These are phyloP conservation scores for Plasmodium malariae DNA, from an alignment of 169 alveolate genomes.

Conservation along the genomic window DNA sequence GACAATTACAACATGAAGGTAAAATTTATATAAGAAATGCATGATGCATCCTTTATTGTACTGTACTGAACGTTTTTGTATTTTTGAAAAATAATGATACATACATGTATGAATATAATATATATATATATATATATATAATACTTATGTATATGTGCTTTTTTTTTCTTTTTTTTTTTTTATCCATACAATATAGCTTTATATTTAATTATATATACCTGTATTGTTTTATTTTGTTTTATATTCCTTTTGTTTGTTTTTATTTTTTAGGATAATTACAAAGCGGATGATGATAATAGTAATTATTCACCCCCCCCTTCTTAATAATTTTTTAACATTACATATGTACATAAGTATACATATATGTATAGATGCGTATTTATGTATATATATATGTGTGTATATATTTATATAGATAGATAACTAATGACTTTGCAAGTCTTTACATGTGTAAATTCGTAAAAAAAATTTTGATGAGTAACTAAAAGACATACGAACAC, in stretches of 20 bases:
- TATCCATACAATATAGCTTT: too few relatives aligned
- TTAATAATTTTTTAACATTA: not conserved
- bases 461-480: too few relatives aligned
- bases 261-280: slow-evolving; percentile 51
- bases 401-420: too few relatives aligned
- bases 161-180: too few relatives aligned
- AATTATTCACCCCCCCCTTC: slow-evolving; percentile 16
- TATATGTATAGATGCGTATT: not conserved
- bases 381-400: not conserved
- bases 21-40: not conserved
- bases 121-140: not conserved
- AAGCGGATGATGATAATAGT: slow-evolving; percentile 73
- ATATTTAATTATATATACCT: too few relatives aligned
- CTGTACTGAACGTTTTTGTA: not conserved
- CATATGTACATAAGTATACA: too few relatives aligned
- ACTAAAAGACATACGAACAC: too few relatives aligned
- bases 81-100: not conserved
- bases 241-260: not conserved
- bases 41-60: not conserved
- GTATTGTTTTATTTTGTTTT: too few relatives aligned
- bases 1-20: slow-evolving; percentile 73
- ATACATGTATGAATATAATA: not conserved
- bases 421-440: too few relatives aligned
- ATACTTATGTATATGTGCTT: not conserved
- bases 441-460: too few relatives aligned